Percentiles rank a stretch among this genome's conserved stretches.
phyloP scores from a whole-genome alignment of 805 yeast genomes.

The Yarrowia divulgata region DNA sequence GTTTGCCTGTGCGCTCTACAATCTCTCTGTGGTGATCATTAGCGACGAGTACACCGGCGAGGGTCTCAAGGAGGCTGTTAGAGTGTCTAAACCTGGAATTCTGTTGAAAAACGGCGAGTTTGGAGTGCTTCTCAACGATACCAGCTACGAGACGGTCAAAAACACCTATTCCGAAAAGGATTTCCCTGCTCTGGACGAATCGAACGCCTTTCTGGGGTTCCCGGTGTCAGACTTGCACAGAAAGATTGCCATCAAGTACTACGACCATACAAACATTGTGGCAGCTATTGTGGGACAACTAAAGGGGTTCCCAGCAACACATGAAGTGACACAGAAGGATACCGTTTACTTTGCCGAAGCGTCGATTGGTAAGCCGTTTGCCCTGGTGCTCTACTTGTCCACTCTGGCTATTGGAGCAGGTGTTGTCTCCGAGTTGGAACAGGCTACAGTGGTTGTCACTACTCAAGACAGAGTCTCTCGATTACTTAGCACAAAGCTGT shows the following conservation, averaged over 20 bases:
- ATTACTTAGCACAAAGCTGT: conserved; percentile 45
- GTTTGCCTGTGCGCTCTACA: conserved; percentile 40
- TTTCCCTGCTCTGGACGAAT: conserved; percentile 29
- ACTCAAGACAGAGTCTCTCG: conserved; percentile 47
- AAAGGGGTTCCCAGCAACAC: conserved; percentile 48
- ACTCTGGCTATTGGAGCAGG: conserved; percentile 48
- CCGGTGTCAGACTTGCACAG: conserved; percentile 33
- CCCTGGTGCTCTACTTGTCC: conserved; percentile 47
- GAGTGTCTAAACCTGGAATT: background rate
- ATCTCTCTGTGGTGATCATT: conserved; percentile 16
- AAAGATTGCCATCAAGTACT: conserved; percentile 25
- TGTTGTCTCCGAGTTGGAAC: conserved; percentile 42
- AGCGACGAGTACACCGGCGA: conserved; percentile 37
- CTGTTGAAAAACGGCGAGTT: background rate
- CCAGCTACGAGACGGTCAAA: conserved; percentile 4
- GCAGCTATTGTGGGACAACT: conserved; percentile 52
- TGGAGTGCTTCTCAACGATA: conserved; percentile 3
- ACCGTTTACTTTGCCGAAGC: conserved; percentile 48
- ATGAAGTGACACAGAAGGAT: conserved; percentile 48
- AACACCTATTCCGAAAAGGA: conserved; percentile 23
- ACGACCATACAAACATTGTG: conserved; percentile 47
- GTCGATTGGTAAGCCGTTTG: conserved; percentile 44
- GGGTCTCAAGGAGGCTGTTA: background rate
- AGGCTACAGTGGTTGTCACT: conserved; percentile 48
- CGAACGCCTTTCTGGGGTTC: conserved; percentile 34